Base-by-base conservation (phyloP, 1,284 basidiomycete species). In the Agaricales sp. region DNA sequence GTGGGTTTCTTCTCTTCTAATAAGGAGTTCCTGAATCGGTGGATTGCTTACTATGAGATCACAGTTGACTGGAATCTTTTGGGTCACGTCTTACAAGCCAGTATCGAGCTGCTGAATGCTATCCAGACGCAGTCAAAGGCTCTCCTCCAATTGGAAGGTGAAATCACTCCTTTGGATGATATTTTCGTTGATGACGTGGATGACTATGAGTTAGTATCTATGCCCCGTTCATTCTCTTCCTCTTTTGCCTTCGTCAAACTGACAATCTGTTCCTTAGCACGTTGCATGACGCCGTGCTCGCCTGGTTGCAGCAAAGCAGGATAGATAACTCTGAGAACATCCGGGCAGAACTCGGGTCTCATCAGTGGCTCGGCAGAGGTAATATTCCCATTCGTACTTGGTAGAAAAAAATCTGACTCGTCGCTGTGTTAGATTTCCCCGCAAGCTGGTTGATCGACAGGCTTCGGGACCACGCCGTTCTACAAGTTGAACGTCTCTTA, bases 361-460 rank as follows among this genome's bases (percentile, higher is more conserved):
- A 80, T 52, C 63, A 64, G 25, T 64, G 68, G 46, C 70, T 78
- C 43, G 71, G 70, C 19, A 69, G 73, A 67, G 76, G 80, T 77
- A 43, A 25, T 66, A 53, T 16, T 50, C 13, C 19, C 45, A 25
- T 41, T 8, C 21, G 18, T 18, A 11, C 26, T 16, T 38, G 14
- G 35, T 35, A 35, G 49, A 43, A 18, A 18, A 13, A 45, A 13
- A 48, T 24, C 51, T 59, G 51, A 52, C 43, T 26, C 49, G 26
- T 52, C 4, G 16, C 2, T 50, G 14, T 8, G n/a, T n/a, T 51
- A 81, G 78, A 73, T 23, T 81, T 82, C 54, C 77, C 79, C 2
- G 64, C 69, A 3, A 65, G 64, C 18, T 66, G 68, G 3, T 80
- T 80, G 57, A 54, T 77, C 11, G 72, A 76, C 19, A 71, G 75